Evolutionary conservation across 140 eudicot genomes (phyloP).

Genomic region (Erigeron philadelphicus): DNA sequence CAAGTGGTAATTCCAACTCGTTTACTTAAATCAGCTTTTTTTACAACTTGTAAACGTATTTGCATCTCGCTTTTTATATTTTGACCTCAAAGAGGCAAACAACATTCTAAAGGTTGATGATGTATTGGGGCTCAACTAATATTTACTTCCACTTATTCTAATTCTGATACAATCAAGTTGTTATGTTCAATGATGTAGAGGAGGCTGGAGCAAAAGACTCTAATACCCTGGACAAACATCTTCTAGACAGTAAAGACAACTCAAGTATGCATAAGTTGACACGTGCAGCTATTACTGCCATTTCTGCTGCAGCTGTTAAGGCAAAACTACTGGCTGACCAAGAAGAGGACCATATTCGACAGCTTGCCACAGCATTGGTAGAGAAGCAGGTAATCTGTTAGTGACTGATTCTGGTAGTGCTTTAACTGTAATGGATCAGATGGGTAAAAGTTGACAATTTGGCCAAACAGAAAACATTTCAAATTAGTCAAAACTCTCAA

Average conservation of each 20-base stretch:
- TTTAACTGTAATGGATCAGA: not conserved
- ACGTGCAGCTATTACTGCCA: constrained; percentile 71
- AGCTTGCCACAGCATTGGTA: constrained; percentile 58
- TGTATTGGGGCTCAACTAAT: too few species aligned
- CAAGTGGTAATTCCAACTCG: not conserved
- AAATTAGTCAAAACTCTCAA: not conserved
- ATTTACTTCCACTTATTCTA: too few species aligned
- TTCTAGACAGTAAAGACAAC: constrained; percentile 35
- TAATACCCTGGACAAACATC: constrained; percentile 23
- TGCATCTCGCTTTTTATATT: not conserved
- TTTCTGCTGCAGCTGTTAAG: constrained; percentile 89
- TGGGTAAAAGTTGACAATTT: not conserved
- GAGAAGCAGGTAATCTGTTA: constrained; percentile 78
- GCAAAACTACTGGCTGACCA: constrained; percentile 77
- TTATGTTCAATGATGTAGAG: constrained; percentile 28
- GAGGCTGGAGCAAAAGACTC: constrained; percentile 38
- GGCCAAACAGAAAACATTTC: not conserved
- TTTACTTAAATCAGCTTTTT: not conserved
- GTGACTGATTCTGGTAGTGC: not conserved
- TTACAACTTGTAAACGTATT: not conserved
- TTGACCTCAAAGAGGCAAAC: not conserved
- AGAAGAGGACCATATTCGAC: constrained; percentile 83
- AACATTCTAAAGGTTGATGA: too few species aligned
- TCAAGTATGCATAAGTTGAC: constrained; percentile 40
- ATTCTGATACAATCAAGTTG: constrained; percentile 3